Evolutionary conservation across 768 basidiomycete genomes (phyloP).

Genomic region (Aureoboletus auriporus): DNA sequence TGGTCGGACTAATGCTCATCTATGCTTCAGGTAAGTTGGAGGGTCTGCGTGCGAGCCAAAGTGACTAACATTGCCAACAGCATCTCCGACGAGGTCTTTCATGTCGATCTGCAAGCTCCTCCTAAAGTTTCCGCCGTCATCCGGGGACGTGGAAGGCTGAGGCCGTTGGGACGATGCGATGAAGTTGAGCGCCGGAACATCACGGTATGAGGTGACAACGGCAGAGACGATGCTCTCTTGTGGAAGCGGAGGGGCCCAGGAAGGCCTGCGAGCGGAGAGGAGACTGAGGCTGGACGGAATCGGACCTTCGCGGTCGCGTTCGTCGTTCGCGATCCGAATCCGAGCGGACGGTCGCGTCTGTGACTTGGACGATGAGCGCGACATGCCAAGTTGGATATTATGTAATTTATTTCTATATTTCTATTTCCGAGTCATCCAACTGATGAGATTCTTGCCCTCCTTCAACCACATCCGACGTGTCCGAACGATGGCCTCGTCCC

Average conservation of each 20-base stretch:
- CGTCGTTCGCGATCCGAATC: constrained; percentile 20
- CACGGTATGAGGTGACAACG: constrained; percentile 28
- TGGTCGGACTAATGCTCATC: constrained; percentile 91
- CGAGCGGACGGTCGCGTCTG: constrained; percentile 18
- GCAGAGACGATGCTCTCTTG: constrained; percentile 21
- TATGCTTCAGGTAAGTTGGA: constrained; percentile 20
- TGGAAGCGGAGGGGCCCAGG: constrained; percentile 30
- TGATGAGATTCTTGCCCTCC: no score
- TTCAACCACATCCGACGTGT: constrained; percentile 10
- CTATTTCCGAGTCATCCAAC: no score
- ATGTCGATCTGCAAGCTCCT: constrained; percentile 71
- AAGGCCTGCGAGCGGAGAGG: constrained; percentile 30
- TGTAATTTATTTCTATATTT: no score
- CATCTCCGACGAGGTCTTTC: constrained; percentile 75
- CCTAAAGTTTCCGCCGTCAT: constrained; percentile 58
- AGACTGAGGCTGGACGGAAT: constrained; percentile 29
- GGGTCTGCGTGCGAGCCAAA: no score
- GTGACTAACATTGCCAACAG: constrained; percentile 72
- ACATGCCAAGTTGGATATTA: constrained; percentile 12
- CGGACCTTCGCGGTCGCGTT: constrained; percentile 23
- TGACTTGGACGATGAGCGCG: constrained; percentile 26
- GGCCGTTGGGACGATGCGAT: constrained; percentile 8
- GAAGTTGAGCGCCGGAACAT: constrained; percentile 23
- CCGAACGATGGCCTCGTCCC: constrained; percentile 27
- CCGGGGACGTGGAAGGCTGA: constrained; percentile 31